Evolutionary conservation across 2,329 filamentous ascomycete genomes (phyloP), one percentile per base, ranked within the genome.

Genomic region (Nemania bipapillata): DNA sequence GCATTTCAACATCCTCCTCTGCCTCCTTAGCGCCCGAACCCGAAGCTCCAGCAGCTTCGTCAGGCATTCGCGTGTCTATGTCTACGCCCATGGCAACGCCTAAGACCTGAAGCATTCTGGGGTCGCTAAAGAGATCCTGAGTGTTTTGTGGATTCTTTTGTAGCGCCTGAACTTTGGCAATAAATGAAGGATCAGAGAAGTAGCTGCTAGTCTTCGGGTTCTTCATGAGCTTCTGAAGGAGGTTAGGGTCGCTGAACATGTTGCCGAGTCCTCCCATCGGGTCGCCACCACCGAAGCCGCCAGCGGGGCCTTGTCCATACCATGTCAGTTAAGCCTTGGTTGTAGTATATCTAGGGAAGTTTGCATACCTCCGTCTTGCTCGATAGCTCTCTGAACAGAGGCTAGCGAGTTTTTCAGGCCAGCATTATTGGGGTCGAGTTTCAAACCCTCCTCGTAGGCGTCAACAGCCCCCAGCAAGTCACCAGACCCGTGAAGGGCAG

Each of bases 31-130:
- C 66, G 20, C 70, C 40, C 1, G 76, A 76, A 22, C 74, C 70
- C 35, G 75, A 74, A n/a, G 76, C 72, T 3, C 72, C 75, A 6
- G 66, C 40, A 40, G 77, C 77, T 15, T 84, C 79, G 26, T 72
- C 78, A 17, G 79, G 77, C 58, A 77, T 75, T 42, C 74, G 78
- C 80, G 94, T 90, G 69, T 88, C 89, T 91, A 99, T 94, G 78
- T 98, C 94, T 56, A 99, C 91, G 52, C 96, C 96, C 84, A 99
- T 89, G 73, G 97, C 81, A 26, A 97, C 96, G 74, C 94, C 93
- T 82, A 99, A 91, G 22, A 98, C 95, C 80, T 96, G 92, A 74
- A 99, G 86, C 87, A 99, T 94, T 70, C 96, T 87, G 4, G 94
- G 95, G 78, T 99, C 96, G 73, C 90, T 87, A 82, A 99, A 94